Evolutionary conservation across 1,139 yeast genomes (phyloP).

Genomic region (Kodamaea sp.): DNA sequence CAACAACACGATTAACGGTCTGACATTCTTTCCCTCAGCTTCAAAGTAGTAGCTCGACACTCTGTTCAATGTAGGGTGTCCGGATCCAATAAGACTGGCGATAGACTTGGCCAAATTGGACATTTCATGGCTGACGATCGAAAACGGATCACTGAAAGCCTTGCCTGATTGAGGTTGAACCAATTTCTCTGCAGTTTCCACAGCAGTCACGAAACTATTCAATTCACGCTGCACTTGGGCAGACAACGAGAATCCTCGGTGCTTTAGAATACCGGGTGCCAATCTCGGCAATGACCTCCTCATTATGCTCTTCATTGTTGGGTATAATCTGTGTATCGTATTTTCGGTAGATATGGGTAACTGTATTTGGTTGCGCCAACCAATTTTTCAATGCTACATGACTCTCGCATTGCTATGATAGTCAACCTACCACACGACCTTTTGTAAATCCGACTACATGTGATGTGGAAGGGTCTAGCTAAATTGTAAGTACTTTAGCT

Average conservation of each 20-base stretch:
- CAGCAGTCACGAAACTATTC: constrained; percentile 52
- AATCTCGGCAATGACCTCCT: no score
- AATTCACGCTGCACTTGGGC: constrained; percentile 3
- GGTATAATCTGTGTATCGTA: no score
- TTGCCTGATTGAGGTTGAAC: constrained; percentile 68
- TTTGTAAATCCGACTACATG: neutral
- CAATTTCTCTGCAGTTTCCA: constrained; percentile 75
- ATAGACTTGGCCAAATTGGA: constrained; percentile 84
- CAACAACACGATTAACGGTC: constrained; percentile 85
- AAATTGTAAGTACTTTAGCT: no score
- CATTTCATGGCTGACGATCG: constrained; percentile 95
- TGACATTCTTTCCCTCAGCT: constrained; percentile 92
- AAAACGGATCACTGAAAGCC: constrained; percentile 72
- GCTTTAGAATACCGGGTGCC: no score
- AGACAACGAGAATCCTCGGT: no score
- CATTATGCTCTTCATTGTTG: no score
- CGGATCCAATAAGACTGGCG: constrained; percentile 83
- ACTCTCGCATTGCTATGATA: neutral
- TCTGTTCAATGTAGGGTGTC: constrained; percentile 88
- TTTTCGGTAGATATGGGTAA: no score
- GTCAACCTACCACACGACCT: neutral
- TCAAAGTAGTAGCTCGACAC: constrained; percentile 93
- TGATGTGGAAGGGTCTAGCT: no score
- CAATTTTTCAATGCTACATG: constrained; percentile 13
- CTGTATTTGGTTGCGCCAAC: neutral